A percentile compares a stretch with the other conserved stretches of the same genome.
Evolutionary conservation across 176 grass and related monocot species (phyloP).

Genomic region (Avena sativa): DNA sequence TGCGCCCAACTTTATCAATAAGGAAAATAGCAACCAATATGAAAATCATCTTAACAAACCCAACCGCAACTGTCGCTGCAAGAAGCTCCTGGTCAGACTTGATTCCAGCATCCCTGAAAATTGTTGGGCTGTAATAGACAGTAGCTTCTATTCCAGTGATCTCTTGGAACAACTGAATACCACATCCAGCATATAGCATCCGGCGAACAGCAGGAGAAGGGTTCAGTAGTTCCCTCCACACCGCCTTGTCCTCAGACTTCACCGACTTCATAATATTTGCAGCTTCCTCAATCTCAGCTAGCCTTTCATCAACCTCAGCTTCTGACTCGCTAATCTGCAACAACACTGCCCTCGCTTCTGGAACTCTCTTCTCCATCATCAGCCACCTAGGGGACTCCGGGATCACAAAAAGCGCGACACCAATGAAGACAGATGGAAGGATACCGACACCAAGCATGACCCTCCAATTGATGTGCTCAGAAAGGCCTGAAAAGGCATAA

Average conservation of each 20-base stretch:
- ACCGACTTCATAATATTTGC: conserved; percentile 55
- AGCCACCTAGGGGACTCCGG: conserved; percentile 94
- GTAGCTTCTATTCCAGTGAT: conserved; percentile 95
- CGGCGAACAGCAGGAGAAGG: conserved; percentile 70
- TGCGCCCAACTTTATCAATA: conserved; percentile 88
- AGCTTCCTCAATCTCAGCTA: conserved; percentile 81
- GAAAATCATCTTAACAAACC: conserved; percentile 82
- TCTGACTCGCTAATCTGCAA: conserved; percentile 78
- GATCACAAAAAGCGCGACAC: conserved; percentile 79
- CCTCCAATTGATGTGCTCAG: conserved; percentile 91
- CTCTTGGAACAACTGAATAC: conserved; percentile 91
- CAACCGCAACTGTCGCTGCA: conserved; percentile 80
- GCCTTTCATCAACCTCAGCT: conserved; percentile 67
- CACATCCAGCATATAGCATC: conserved; percentile 75
- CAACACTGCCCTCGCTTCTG: conserved; percentile 69
- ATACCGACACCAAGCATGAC: conserved; percentile 91
- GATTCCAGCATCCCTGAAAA: conserved; percentile 88
- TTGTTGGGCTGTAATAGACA: conserved; percentile 88
- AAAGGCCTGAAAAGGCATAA: conserved; percentile 83
- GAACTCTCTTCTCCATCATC: conserved; percentile 78
- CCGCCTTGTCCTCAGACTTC: conserved; percentile 65
- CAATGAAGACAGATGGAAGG: conserved; percentile 86
- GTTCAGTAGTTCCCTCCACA: conserved; percentile 82
- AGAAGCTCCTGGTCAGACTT: conserved; percentile 84
- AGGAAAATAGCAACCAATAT: conserved; percentile 92